A percentile compares a stretch with the other conserved stretches of the same genome.
Conservation (phyloP, 176 grass and related monocot genomes). For the Dendrocalamus sinicus region DNA sequence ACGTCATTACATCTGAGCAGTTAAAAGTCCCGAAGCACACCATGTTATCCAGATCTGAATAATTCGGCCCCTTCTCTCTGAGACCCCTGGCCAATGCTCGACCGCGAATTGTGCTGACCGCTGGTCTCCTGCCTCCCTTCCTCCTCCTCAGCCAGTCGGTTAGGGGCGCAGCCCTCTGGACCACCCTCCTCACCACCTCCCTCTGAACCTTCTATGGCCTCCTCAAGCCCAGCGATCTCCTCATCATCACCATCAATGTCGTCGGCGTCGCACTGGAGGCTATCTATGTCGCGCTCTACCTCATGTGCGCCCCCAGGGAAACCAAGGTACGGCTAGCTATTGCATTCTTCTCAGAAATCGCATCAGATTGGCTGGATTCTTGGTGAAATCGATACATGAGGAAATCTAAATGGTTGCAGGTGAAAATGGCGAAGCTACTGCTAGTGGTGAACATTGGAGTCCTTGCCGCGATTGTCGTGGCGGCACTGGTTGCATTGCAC, state of each 20-base stretch:
- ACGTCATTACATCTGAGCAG: no score
- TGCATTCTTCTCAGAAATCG: no score
- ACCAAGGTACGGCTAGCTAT: constrained; percentile 32
- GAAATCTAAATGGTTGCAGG: constrained; percentile 23
- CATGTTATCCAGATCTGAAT: no score
- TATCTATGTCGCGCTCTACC: constrained; percentile 66
- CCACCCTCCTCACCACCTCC: constrained; percentile 72
- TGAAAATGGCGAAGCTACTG: constrained; percentile 62
- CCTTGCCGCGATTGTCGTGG: constrained; percentile 52
- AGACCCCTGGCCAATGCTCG: no score
- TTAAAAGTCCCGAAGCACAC: no score
- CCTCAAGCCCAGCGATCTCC: constrained; percentile 70
- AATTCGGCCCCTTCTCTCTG: no score
- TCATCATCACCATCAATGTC: constrained; percentile 81
- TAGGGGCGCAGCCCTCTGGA: not conserved
- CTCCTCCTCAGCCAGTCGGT: no score
- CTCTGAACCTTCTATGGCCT: constrained; percentile 84
- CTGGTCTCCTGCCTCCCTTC: no score
- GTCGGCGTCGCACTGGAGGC: constrained; percentile 58
- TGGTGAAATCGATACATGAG: not conserved
- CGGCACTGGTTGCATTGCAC: constrained; percentile 46
- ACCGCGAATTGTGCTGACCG: no score
- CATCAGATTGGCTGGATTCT: not conserved
- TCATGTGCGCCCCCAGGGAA: constrained; percentile 60
- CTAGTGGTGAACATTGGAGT: constrained; percentile 55